Evolutionary conservation across 371 early-diverging fungal genomes (phyloP).

Genomic region (Mortierella sp.): DNA sequence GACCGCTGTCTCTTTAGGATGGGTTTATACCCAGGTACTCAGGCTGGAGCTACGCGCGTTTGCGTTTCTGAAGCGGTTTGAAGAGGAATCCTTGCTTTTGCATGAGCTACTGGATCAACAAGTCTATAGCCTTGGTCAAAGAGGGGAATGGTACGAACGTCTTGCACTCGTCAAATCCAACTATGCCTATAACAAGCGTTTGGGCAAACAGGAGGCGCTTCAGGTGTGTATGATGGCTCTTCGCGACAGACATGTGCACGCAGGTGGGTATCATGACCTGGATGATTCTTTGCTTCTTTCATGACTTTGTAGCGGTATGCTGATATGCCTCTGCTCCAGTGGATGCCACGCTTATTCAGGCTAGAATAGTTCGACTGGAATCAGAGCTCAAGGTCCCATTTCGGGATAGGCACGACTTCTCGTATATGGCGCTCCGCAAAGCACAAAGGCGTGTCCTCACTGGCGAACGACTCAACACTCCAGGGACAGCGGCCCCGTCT

Average conservation of each 20-base stretch:
- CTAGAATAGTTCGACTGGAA: slow-evolving; percentile 61
- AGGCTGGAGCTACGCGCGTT: slow-evolving; percentile 65
- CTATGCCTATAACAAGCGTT: slow-evolving; percentile 58
- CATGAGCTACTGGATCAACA: slow-evolving; percentile 68
- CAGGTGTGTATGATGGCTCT: slow-evolving; percentile 65
- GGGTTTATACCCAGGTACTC: slow-evolving; percentile 70
- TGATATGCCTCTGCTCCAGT: slow-evolving; percentile 10
- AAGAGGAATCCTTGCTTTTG: slow-evolving; percentile 65
- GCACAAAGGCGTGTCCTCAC: slow-evolving; percentile 56
- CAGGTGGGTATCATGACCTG: slow-evolving; percentile 20
- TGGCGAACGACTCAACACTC: slow-evolving; percentile 46
- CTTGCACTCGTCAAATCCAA: slow-evolving; percentile 69
- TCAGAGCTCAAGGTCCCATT: slow-evolving; percentile 61
- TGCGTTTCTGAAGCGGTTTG: slow-evolving; percentile 67
- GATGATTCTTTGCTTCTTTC: background rate
- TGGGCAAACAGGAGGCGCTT: slow-evolving; percentile 60
- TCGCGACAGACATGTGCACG: slow-evolving; percentile 65
- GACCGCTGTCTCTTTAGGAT: slow-evolving; percentile 55
- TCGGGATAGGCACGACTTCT: slow-evolving; percentile 69
- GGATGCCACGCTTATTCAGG: slow-evolving; percentile 40
- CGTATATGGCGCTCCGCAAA: slow-evolving; percentile 57
- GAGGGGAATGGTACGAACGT: slow-evolving; percentile 81
- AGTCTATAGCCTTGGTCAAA: slow-evolving; percentile 63
- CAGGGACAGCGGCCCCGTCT: slow-evolving; percentile 44
- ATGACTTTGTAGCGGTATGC: background rate